These are phyloP conservation scores for Aspergillus haitiensis DNA, from an alignment of 495 filamentous ascomycete species.

Conservation along the genomic window DNA sequence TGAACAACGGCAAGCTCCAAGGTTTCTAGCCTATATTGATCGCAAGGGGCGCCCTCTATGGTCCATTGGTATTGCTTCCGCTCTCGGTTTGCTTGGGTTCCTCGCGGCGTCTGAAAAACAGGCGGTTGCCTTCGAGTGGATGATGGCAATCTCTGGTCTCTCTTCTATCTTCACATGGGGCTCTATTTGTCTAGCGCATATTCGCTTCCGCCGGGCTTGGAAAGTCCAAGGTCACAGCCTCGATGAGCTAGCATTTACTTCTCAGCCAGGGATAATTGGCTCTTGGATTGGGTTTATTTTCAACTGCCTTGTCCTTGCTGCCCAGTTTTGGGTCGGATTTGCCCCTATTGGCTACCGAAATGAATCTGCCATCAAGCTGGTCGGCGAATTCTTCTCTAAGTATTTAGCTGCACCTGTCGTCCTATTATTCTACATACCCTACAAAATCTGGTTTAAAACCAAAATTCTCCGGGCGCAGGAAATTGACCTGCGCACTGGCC, in stretches of 20 bases:
- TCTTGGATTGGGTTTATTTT: constrained; percentile 81
- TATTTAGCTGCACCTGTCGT: constrained; percentile 88
- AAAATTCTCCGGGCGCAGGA: constrained; percentile 60
- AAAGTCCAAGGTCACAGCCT: constrained; percentile 64
- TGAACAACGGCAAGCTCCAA: constrained; percentile 80
- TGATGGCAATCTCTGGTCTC: constrained; percentile 85
- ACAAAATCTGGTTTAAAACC: constrained; percentile 78
- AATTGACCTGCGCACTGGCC: constrained; percentile 88
- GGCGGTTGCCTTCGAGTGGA: constrained; percentile 74
- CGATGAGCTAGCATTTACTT: constrained; percentile 75
- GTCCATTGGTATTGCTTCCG: constrained; percentile 66
- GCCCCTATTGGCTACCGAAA: constrained; percentile 65
- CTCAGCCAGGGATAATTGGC: constrained; percentile 76
- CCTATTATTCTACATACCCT: constrained; percentile 67
- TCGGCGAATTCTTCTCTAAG: constrained; percentile 67
- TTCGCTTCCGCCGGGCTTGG: constrained; percentile 89
- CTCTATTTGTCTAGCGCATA: constrained; percentile 83
- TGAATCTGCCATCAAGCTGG: constrained; percentile 44
- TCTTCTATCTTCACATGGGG: constrained; percentile 93
- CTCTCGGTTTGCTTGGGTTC: constrained; percentile 75
- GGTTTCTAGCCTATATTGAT: constrained; percentile 77
- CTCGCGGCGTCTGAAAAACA: constrained; percentile 67
- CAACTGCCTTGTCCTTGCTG: constrained; percentile 79
- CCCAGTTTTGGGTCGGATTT: constrained; percentile 91
- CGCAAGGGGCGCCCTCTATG: constrained; percentile 77